These are phyloP conservation scores for Coemansia reversa DNA, from an alignment of 192 early-diverging fungal genomes.

Conservation along the genomic window DNA sequence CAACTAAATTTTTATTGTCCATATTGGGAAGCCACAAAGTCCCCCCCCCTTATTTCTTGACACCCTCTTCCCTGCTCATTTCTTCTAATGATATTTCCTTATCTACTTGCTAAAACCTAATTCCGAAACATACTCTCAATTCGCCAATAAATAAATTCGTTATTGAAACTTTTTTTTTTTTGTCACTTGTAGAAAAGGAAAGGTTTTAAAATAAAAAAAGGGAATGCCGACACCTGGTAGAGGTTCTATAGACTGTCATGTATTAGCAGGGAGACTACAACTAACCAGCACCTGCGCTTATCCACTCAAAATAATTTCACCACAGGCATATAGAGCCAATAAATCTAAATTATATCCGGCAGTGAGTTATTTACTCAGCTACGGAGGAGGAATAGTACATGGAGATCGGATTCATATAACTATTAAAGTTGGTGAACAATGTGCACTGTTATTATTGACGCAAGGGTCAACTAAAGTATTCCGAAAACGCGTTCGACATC, in stretches of 20 bases:
- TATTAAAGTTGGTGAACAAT: conserved; percentile 53
- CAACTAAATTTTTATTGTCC: neutral
- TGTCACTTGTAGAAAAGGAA: neutral
- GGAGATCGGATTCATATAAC: conserved; percentile 63
- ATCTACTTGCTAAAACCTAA: neutral
- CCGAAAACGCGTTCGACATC: conserved; percentile 47
- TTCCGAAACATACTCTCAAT: neutral
- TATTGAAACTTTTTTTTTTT: neutral
- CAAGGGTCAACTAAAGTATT: conserved; percentile 87
- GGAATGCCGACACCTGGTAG: conserved; percentile 35
- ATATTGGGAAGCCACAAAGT: too few relatives aligned
- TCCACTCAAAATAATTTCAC: conserved; percentile 54
- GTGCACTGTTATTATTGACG: conserved; percentile 67
- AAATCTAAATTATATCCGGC: conserved; percentile 13
- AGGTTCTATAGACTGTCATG: conserved; percentile 40
- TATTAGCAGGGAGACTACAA: conserved; percentile 30
- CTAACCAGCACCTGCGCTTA: conserved; percentile 36
- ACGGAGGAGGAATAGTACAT: conserved; percentile 77
- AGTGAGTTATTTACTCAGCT: conserved; percentile 63
- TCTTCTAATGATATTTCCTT: neutral
- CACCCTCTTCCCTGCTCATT: neutral
- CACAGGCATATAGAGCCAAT: conserved; percentile 17
- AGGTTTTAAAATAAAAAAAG: neutral
- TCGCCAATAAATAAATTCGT: neutral
- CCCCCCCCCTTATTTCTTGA: too few relatives aligned